phyloP scores from a whole-genome alignment of 106 monocot genomes.

The Platanthera zijinensis region DNA sequence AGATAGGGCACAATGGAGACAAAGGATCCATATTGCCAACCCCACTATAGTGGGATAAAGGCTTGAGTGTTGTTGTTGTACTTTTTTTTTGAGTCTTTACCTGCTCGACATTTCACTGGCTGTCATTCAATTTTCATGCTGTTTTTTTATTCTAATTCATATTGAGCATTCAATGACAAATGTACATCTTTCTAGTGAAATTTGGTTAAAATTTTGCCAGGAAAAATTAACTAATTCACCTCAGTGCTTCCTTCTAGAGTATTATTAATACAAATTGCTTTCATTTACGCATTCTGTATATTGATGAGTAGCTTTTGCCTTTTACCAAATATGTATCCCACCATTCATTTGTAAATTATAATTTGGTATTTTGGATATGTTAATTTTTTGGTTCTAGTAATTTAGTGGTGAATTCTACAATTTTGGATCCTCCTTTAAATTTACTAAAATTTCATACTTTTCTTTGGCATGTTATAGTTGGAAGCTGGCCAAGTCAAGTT shows the following conservation, averaged over 20 bases:
- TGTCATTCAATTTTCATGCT: background rate
- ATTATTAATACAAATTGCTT: background rate
- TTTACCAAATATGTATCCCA: background rate
- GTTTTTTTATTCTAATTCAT: background rate
- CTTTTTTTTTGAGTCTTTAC: background rate
- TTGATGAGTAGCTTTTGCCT: background rate
- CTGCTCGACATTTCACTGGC: background rate
- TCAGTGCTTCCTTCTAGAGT: background rate
- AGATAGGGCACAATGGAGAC: no score
- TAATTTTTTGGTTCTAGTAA: background rate
- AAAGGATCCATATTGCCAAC: no score
- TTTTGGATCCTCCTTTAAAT: background rate
- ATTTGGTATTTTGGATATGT: background rate
- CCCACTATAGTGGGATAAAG: no score
- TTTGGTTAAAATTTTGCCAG: background rate
- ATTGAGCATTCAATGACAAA: background rate
- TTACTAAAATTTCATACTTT: background rate
- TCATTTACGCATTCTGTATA: background rate
- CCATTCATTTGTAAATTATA: background rate
- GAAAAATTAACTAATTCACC: background rate
- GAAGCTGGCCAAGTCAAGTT: slow-evolving; percentile 98
- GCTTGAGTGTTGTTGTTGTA: no score
- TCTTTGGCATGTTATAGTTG: slow-evolving; percentile 35
- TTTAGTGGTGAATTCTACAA: background rate
- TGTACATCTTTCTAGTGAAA: background rate